Percentiles rank a stretch among this genome's conserved stretches.
phyloP scores from a whole-genome alignment of 208 protist genomes.

The Acanthamoeba healyi region DNA sequence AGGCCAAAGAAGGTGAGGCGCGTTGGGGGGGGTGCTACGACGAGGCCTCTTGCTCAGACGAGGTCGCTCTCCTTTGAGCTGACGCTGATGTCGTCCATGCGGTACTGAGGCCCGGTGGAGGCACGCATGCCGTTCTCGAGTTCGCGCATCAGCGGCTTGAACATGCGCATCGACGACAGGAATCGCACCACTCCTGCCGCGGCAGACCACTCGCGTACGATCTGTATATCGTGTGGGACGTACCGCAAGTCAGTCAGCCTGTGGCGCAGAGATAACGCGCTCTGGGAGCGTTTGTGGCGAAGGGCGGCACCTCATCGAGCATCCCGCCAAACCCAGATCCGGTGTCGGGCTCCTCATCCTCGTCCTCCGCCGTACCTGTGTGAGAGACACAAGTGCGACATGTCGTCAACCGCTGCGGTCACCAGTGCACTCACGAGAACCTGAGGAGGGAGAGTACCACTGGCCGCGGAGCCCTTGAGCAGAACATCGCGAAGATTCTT shows the following conservation, averaged over 20 bases:
- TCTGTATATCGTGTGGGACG: too few relatives aligned
- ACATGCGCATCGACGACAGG: neutral
- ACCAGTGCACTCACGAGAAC: neutral
- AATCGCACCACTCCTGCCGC: neutral
- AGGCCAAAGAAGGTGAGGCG: too few relatives aligned
- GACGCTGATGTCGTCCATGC: slow-evolving; percentile 45
- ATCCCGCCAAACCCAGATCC: neutral
- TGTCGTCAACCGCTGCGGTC: neutral
- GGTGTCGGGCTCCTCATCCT: slow-evolving; percentile 33
- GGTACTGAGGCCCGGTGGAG: slow-evolving; percentile 1
- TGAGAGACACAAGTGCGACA: neutral
- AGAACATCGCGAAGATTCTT: neutral
- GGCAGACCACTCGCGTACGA: neutral
- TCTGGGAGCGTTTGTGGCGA: neutral
- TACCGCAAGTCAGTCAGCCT: too few relatives aligned
- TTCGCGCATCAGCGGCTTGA: slow-evolving; percentile 42
- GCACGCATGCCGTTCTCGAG: slow-evolving; percentile 10
- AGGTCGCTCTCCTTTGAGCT: neutral
- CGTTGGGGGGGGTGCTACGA: neutral
- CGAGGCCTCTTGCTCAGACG: neutral
- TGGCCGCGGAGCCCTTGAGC: neutral
- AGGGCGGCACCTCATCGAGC: neutral
- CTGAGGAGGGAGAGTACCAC: too few relatives aligned
- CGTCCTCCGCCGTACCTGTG: slow-evolving; percentile 49
- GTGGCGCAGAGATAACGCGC: neutral